Percentiles rank a stretch among this genome's conserved stretches.
phyloP scores from a whole-genome alignment of 1,284 basidiomycete species.

The Cutaneotrichosporon dermatis region DNA sequence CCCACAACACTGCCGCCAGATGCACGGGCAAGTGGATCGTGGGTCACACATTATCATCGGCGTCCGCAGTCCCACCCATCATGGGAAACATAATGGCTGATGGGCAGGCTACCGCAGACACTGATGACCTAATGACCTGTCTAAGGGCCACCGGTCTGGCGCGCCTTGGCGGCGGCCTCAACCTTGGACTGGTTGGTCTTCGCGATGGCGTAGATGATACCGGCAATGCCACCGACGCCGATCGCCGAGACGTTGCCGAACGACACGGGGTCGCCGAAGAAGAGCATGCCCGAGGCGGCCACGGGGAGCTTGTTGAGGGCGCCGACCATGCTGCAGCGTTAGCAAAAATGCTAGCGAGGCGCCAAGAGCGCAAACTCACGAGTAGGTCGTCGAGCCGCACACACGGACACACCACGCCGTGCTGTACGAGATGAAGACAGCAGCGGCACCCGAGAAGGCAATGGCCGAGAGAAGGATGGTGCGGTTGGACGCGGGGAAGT shows the following conservation, averaged over 20 bases:
- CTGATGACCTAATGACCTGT: background rate
- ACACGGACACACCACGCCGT: slow-evolving; percentile 98
- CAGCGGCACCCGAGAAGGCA: slow-evolving; percentile 90
- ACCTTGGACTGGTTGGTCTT: slow-evolving; percentile 55
- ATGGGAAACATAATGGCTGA: no score
- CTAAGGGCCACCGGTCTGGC: slow-evolving; percentile 22
- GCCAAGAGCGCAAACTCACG: slow-evolving; percentile 44
- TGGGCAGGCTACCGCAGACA: background rate
- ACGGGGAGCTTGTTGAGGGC: slow-evolving; percentile 98
- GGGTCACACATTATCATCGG: no score
- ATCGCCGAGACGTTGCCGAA: slow-evolving; percentile 85
- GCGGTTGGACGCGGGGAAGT: slow-evolving; percentile 85
- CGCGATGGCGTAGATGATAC: slow-evolving; percentile 76
- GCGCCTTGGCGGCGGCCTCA: slow-evolving; percentile 34
- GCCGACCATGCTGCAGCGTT: slow-evolving; percentile 81
- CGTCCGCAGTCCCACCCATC: no score
- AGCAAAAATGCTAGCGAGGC: background rate
- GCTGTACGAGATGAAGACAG: slow-evolving; percentile 95
- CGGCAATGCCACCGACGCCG: slow-evolving; percentile 83
- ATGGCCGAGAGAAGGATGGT: slow-evolving; percentile 79
- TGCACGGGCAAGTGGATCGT: no score
- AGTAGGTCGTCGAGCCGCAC: slow-evolving; percentile 96
- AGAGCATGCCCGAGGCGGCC: slow-evolving; percentile 91
- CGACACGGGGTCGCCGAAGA: slow-evolving; percentile 87
- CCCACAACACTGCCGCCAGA: no score